A percentile compares a stretch with the other conserved stretches of the same genome.
These are phyloP conservation scores for Fusarium pseudocircinatum DNA, from an alignment of 2,329 filamentous ascomycete species.

Conservation along the genomic window DNA sequence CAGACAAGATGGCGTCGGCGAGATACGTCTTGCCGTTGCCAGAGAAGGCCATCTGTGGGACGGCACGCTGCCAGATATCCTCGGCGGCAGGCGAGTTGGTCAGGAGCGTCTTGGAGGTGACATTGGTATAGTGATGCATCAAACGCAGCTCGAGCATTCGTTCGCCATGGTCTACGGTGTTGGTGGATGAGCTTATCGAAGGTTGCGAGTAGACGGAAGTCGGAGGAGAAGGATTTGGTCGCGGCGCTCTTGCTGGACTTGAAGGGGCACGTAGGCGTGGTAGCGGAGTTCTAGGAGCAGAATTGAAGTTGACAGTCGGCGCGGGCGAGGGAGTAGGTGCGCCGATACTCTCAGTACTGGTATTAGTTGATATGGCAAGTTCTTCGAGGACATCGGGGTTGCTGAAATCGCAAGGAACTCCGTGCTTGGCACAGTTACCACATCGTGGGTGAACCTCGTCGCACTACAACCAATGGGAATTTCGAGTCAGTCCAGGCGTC, in stretches of 20 bases:
- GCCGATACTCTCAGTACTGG: slow-evolving; percentile 41
- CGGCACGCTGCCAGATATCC: slow-evolving; percentile 67
- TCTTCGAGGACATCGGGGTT: slow-evolving; percentile 59
- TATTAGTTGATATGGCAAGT: slow-evolving; percentile 52
- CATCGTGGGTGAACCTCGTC: slow-evolving; percentile 73
- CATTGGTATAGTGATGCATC: slow-evolving; percentile 71
- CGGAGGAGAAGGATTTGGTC: slow-evolving; percentile 40
- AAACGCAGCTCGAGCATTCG: slow-evolving; percentile 69
- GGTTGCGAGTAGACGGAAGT: slow-evolving; percentile 49
- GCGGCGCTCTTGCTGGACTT: slow-evolving; percentile 28
- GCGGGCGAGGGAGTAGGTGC: slow-evolving; percentile 39
- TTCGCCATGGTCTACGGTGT: slow-evolving; percentile 51
- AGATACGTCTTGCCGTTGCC: slow-evolving; percentile 66
- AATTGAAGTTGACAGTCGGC: slow-evolving; percentile 30
- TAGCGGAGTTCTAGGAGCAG: slow-evolving; percentile 38
- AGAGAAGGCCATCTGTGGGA: slow-evolving; percentile 69
- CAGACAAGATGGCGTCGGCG: slow-evolving; percentile 70
- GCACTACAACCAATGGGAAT: slow-evolving; percentile 55
- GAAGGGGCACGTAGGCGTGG: slow-evolving; percentile 37
- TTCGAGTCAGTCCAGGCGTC: slow-evolving; percentile 22
- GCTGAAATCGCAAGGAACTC: slow-evolving; percentile 73
- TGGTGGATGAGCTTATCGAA: slow-evolving; percentile 40
- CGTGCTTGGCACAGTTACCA: slow-evolving; percentile 74
- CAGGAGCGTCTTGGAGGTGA: slow-evolving; percentile 68
- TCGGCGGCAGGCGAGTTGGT: slow-evolving; percentile 61